Evolutionary conservation across 139 green algal species (phyloP).

Genomic region (Tetradesmus obliquus): DNA sequence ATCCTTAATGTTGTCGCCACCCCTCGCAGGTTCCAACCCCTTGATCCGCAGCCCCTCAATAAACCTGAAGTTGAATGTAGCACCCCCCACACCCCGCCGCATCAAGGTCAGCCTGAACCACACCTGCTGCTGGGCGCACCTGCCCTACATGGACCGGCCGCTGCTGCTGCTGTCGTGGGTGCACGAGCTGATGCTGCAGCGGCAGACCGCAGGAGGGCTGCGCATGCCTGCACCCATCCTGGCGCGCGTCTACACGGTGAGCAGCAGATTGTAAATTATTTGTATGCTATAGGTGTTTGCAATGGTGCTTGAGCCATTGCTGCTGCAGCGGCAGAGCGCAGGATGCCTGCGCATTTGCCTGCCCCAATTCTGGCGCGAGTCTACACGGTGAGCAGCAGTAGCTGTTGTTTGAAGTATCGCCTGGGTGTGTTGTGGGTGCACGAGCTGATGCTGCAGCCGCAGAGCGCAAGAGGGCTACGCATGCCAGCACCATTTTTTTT

Average conservation of each 20-base stretch:
- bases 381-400: background rate
- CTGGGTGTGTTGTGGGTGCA: background rate
- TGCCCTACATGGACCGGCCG: constrained; percentile 41
- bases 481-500: background rate
- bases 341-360: constrained; percentile 45
- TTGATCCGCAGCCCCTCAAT: background rate
- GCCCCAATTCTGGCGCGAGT: constrained; percentile 6
- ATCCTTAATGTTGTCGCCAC: too few relatives aligned
- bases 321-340: constrained; percentile 17
- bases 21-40: too few relatives aligned
- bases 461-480: background rate
- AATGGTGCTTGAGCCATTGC: constrained; percentile 37
- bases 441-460: background rate
- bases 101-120: constrained; percentile 32
- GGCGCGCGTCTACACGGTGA: constrained; percentile 51
- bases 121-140: constrained; percentile 6
- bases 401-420: background rate
- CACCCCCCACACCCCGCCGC: background rate
- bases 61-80: background rate
- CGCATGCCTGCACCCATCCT: constrained; percentile 52
- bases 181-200: constrained; percentile 44
- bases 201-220: constrained; percentile 47
- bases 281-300: too few relatives aligned
- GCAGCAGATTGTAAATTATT: background rate
- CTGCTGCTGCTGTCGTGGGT: constrained; percentile 53